A percentile compares a stretch with the other conserved stretches of the same genome.
These are phyloP conservation scores for Acidomyces sp. DNA, from an alignment of 495 filamentous ascomycete genomes.

Conservation along the genomic window DNA sequence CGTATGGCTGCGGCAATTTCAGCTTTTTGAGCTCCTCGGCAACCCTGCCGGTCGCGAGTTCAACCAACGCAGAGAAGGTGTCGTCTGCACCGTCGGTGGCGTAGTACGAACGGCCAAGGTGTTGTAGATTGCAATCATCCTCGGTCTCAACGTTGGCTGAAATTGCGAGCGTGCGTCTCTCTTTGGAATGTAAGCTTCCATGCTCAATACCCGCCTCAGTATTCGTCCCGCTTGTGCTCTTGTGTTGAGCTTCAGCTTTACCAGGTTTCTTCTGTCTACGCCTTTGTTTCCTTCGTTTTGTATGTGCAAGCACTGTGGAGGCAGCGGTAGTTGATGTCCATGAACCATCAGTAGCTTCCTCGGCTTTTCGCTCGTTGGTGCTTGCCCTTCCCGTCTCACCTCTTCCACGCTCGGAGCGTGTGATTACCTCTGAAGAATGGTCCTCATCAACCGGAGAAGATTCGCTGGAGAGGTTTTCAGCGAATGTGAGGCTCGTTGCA, in stretches of 20 bases:
- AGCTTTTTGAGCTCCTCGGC: background rate
- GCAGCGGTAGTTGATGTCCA: constrained; percentile 7
- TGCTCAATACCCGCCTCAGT: background rate
- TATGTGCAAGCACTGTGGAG: constrained; percentile 22
- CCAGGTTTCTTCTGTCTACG: constrained; percentile 15
- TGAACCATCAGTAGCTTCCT: constrained; percentile 13
- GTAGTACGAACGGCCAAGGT: too few relatives aligned
- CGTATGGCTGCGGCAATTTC: too few relatives aligned
- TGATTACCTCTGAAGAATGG: constrained; percentile 22
- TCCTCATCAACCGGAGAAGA: too few relatives aligned
- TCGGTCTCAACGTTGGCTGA: too few relatives aligned
- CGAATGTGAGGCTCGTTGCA: too few relatives aligned
- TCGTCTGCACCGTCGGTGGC: too few relatives aligned
- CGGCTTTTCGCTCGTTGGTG: constrained; percentile 23
- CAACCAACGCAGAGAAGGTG: too few relatives aligned
- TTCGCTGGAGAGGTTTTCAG: too few relatives aligned
- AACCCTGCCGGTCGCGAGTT: background rate
- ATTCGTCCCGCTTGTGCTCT: background rate
- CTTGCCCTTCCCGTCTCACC: constrained; percentile 22
- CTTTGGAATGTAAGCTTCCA: too few relatives aligned
- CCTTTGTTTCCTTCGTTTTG: constrained; percentile 28
- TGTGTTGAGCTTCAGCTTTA: constrained; percentile 1
- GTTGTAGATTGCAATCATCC: too few relatives aligned
- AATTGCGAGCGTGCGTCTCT: too few relatives aligned
- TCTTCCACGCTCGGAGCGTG: constrained; percentile 9